phyloP scores from a whole-genome alignment of 225 moss, liverwort and hornwort genomes.

The Polytrichum formosum region DNA sequence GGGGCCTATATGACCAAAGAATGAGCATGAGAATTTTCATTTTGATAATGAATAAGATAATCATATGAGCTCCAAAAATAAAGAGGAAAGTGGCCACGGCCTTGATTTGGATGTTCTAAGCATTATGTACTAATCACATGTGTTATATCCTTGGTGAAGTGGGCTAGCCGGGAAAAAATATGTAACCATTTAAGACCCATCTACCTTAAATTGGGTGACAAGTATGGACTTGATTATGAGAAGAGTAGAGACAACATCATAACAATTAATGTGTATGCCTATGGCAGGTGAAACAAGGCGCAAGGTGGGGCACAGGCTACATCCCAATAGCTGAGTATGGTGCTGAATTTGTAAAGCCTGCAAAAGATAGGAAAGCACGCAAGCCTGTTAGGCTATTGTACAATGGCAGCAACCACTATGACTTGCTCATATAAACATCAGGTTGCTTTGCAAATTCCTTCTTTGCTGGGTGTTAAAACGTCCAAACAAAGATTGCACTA shows the following conservation, averaged over 20 bases:
- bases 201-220: neutral
- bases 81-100: too few relatives aligned
- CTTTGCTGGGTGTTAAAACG: too few relatives aligned
- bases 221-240: too few relatives aligned
- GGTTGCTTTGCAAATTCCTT: neutral
- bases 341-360: slow-evolving; percentile 51
- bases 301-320: slow-evolving; percentile 70
- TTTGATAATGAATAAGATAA: too few relatives aligned
- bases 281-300: slow-evolving; percentile 71
- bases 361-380: slow-evolving; percentile 72
- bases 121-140: neutral
- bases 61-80: too few relatives aligned
- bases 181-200: too few relatives aligned
- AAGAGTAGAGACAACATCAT: too few relatives aligned
- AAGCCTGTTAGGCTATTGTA: slow-evolving; percentile 91
- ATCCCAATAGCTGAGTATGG: slow-evolving; percentile 94
- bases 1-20: too few relatives aligned
- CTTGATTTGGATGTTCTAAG: neutral
- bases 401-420: slow-evolving; percentile 96
- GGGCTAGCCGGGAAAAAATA: too few relatives aligned
- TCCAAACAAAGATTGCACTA: too few relatives aligned
- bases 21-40: too few relatives aligned
- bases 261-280: neutral
- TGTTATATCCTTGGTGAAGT: neutral
- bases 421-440: slow-evolving; percentile 59